Evolutionary conservation across 306 rosid species (phyloP), one percentile per base, ranked within the genome.

Genomic region (Sphenostylis stenocarpa): DNA sequence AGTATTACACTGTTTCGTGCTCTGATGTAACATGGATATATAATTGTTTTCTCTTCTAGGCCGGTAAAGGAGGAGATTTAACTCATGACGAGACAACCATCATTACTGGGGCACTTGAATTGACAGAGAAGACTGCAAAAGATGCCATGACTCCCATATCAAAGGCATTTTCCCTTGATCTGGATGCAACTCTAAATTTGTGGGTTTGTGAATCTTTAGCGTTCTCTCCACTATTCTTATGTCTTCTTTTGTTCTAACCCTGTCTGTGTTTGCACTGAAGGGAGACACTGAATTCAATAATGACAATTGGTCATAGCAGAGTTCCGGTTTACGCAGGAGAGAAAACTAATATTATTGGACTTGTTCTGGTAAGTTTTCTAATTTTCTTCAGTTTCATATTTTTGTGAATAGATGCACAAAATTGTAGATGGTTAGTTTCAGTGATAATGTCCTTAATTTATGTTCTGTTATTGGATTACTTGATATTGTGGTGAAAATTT

Each of bases 131-230:
- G 85, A 90, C 97, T 33, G 99, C 97, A 36, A 92, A 90, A 83
- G 96, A 95, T 95, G 99, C 99, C 85, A 95, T 92, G 99, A 95
- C 99, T 75, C 91, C 87, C 36, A 95, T 95, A 80, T 81, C 97
- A 67, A 90, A 89, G 84, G 97, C 99, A 76, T 95, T 90, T 89
- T 89, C 99, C 87, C 96, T 95, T 72, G 97, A 92, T 88, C 87
- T 95, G 86, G 97, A 95, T 82, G 92, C 92, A 79, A 89, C 86
- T 80, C 92, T 95, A 73, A 85, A 86, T 86, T 89, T 95, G 97
- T 95, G 90, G 87, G 97, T 90, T 89, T 84, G 57, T 83, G 79
- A 60, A 78, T 56, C 82, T 76, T 75, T 75, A 39, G 76, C 49
- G 21, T 66, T 80, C 71, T 82, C 79, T 62, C 53, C 71, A 5